Percentiles rank a stretch among this genome's conserved stretches.
phyloP scores from a whole-genome alignment of 176 grass and related monocot genomes.

The Avena sativa region DNA sequence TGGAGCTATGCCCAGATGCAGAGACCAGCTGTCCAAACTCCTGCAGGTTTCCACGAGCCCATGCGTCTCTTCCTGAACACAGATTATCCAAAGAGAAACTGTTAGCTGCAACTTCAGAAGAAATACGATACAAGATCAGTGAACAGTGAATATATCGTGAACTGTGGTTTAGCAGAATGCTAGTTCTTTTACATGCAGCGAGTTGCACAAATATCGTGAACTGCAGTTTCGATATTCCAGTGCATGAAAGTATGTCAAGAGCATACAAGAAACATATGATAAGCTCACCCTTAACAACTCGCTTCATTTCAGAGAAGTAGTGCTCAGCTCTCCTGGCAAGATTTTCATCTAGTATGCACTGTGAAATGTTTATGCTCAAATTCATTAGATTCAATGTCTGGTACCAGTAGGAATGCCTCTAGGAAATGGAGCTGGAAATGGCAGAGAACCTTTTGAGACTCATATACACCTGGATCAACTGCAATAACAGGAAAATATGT shows the following conservation, averaged over 20 bases:
- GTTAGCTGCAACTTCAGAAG: constrained; percentile 14
- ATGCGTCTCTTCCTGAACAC: constrained; percentile 65
- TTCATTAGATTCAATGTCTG: background rate
- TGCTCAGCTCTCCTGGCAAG: constrained; percentile 85
- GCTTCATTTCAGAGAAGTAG: constrained; percentile 86
- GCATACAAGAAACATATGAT: background rate
- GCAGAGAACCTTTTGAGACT: constrained; percentile 64
- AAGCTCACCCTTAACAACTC: constrained; percentile 76
- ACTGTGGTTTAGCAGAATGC: background rate
- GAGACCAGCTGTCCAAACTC: constrained; percentile 76
- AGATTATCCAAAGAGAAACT: background rate
- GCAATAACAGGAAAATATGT: constrained; percentile 1
- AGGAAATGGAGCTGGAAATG: constrained; percentile 24
- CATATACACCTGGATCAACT: constrained; percentile 70
- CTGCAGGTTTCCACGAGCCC: constrained; percentile 77
- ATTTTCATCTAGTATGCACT: constrained; percentile 69
- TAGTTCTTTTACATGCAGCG: background rate
- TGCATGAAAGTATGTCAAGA: background rate
- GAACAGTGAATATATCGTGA: background rate
- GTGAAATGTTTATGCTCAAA: constrained; percentile 4
- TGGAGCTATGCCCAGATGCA: constrained; percentile 87
- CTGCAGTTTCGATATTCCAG: background rate
- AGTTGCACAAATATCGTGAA: background rate
- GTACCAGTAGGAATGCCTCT: background rate
- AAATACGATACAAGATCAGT: background rate